Conservation (phyloP, 768 basidiomycete species). For the Rhodotorula babjevae region DNA sequence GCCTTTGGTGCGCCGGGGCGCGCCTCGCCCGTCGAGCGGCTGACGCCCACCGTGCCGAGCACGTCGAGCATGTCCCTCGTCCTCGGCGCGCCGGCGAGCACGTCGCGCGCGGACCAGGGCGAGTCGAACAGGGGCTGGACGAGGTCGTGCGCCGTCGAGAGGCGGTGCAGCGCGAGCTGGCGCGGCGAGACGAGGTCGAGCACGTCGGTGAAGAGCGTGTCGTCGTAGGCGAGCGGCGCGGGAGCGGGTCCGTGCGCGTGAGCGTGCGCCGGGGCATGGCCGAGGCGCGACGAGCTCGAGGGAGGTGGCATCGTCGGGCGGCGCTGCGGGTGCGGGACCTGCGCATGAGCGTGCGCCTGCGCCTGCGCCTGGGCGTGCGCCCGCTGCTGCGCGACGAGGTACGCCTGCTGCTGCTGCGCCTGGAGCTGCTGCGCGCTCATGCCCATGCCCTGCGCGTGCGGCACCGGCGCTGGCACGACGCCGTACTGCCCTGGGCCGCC, state of each 20-base stretch:
- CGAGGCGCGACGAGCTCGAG: not conserved
- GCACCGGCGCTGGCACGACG: no score
- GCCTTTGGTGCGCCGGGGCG: not conserved
- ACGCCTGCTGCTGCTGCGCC: not conserved
- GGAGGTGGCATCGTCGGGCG: not conserved
- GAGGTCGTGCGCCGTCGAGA: conserved; percentile 20
- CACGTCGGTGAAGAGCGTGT: conserved; percentile 14
- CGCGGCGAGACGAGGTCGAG: conserved; percentile 30
- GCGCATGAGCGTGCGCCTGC: not conserved
- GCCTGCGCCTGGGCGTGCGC: not conserved
- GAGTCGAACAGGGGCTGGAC: conserved; percentile 15
- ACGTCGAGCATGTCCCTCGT: conserved; percentile 9
- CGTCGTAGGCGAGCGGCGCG: not conserved
- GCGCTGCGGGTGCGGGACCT: not conserved
- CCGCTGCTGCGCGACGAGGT: not conserved
- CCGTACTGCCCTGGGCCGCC: no score
- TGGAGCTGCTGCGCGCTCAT: conserved; percentile 12
- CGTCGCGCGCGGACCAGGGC: not conserved
- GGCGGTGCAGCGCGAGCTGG: conserved; percentile 24
- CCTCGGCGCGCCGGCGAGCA: conserved; percentile 10
- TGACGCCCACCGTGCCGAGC: not conserved
- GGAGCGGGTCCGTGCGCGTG: not conserved
- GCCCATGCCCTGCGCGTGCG: no score
- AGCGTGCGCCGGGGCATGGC: not conserved
- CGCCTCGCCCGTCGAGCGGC: conserved; percentile 7